Evolutionary conservation across 768 basidiomycete genomes (phyloP), one percentile per base, ranked within the genome.

Genomic region (Trametopsis cervina): DNA sequence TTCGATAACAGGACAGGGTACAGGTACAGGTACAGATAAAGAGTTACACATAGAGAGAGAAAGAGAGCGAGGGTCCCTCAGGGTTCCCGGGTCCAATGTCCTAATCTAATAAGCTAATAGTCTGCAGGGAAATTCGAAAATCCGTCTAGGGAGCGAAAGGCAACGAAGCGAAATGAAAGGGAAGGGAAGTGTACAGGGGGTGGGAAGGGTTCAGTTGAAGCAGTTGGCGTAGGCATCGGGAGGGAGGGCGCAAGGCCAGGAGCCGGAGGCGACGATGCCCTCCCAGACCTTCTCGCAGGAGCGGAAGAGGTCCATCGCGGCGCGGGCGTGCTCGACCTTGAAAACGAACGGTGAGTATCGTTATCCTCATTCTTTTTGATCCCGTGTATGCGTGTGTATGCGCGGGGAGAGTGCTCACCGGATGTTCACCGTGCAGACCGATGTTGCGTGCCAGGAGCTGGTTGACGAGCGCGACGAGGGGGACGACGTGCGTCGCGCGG

Each of bases 291-390:
- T 61, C 53, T 77, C 72, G 50, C 66, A 72, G 4, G 70, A 74
- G 24, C 77, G 71, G 61, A 77, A 80, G 18, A 80, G 56, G 58
- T 78, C 74, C 46, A 80, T 65, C 10, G 70, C 67, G 12, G 74
- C 75, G 9, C 76, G 69, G 21, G 75, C 74, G 44, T 65, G 57
- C 57, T 79, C 78, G 22, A 75, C 57, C 78, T 54, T 40, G 41
- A 7, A 7, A 33, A n/a, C n/a, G 7, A 33, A 33, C 29, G 29
- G 7, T 33, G 29, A 33, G 29, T 33, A 22, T 23, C 4, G 24
- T 24, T 11, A n/a, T n/a, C n/a, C n/a, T n/a, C n/a, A n/a, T n/a
- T n/a, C n/a, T n/a, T n/a, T n/a, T n/a, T n/a, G n/a, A n/a, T n/a
- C n/a, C 10, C 22, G 23, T 18, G n/a, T 23, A 23, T 20, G 39